Base-by-base conservation (phyloP, 192 early-diverging fungal species). In the Fimicolochytrium jonesii region DNA sequence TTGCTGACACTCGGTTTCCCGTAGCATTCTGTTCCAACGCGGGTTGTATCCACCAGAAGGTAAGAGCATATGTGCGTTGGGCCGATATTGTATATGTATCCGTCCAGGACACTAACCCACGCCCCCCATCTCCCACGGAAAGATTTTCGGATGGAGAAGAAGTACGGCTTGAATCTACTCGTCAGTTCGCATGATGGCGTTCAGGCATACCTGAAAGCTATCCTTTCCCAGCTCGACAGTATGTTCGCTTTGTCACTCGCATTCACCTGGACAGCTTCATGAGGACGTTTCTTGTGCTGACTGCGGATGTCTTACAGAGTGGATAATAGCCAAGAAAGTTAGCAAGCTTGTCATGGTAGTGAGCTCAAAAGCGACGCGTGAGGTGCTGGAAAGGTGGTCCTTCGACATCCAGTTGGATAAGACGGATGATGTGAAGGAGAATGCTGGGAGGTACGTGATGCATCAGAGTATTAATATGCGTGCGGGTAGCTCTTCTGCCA, bases 301-400 rank as follows among this genome's bases (percentile, higher is more conserved):
- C n/a, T n/a, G n/a, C n/a, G n/a, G n/a, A 25, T 54, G n/a, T 20
- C 30, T 41, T 11, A 43, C 58, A 91, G 89, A 80, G 20, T 95
- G 92, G 94, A 70, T 94, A 7, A 68, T 74, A 34, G 77, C 77
- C 1, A 81, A 84, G 34, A 82, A 85, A 44, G 87, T 96, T 31
- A 85, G 79, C 61, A 93, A 89, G 53, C 72, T 98, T 32, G 91
- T 98, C 6, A 66, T 98, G 47, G 91, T 89, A 0, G 87, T 98
- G 31, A 88, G 88, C 53, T 86, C 87, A n/a, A 83, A 84, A 46
- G 90, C 92, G 23, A 89, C 89, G 1, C 74, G 87, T 2, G 86
- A 94, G 57, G 87, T 88, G 9, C 50, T 95, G 3, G 93, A 96
- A 72, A 84, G 93, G 41, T 96, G 93, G 95, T 89, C 95, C 61